These are phyloP conservation scores for Lentinula edodes DNA, from an alignment of 768 basidiomycete genomes.

Conservation along the genomic window DNA sequence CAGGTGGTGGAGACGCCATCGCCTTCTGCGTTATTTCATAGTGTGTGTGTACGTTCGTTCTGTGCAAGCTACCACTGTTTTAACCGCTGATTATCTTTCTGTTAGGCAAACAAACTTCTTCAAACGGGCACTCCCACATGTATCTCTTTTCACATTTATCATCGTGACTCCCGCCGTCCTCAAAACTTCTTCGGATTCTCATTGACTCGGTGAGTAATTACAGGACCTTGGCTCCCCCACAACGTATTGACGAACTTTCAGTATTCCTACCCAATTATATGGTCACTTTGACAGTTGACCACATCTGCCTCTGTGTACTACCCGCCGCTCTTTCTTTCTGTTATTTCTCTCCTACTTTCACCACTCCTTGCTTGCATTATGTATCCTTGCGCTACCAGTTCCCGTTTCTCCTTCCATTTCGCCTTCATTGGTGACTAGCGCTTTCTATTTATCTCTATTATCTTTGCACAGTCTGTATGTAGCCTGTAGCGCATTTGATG, in stretches of 20 bases:
- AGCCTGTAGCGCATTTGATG: background rate
- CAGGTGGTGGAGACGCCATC: background rate
- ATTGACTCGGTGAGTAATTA: too few relatives aligned
- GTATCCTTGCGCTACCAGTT: background rate
- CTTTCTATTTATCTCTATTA: background rate
- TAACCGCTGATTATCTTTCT: too few relatives aligned
- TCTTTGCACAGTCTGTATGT: background rate
- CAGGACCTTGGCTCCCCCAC: too few relatives aligned
- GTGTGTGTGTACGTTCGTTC: background rate
- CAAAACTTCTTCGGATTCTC: too few relatives aligned
- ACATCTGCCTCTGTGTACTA: background rate
- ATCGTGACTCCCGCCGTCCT: too few relatives aligned
- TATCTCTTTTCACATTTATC: too few relatives aligned
- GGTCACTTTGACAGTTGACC: conserved; percentile 2
- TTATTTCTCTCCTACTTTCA: background rate
- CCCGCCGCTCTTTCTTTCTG: background rate
- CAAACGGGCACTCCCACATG: too few relatives aligned
- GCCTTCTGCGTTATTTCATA: background rate
- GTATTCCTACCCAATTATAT: background rate
- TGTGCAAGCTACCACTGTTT: too few relatives aligned
- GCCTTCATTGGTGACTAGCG: background rate
- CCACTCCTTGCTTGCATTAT: background rate
- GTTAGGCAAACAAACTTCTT: too few relatives aligned
- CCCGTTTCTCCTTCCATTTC: background rate
- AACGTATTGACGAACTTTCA: too few relatives aligned